phyloP scores from a whole-genome alignment of 768 basidiomycete species.

The Amanita subjunquillea region DNA sequence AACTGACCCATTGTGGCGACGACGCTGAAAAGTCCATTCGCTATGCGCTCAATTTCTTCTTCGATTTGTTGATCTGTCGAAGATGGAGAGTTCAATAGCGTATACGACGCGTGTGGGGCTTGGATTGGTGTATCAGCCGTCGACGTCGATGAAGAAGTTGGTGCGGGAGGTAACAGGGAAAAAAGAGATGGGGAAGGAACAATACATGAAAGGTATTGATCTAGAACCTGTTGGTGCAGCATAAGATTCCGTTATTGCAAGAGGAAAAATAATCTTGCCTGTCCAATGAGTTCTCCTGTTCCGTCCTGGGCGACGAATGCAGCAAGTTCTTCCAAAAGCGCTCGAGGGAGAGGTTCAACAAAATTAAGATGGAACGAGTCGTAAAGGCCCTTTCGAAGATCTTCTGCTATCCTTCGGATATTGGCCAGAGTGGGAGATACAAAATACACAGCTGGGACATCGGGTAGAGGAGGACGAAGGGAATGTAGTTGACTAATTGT shows the following conservation, averaged over 20 bases:
- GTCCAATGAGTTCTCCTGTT: constrained; percentile 71
- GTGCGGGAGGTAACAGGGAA: constrained; percentile 65
- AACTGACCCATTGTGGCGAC: constrained; percentile 73
- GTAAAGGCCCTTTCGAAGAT: constrained; percentile 82
- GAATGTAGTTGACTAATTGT: constrained; percentile 78
- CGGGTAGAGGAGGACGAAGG: constrained; percentile 76
- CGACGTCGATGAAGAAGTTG: constrained; percentile 23
- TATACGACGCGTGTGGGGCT: constrained; percentile 55
- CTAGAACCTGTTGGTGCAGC: constrained; percentile 54
- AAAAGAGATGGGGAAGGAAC: constrained; percentile 89
- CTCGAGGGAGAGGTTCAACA: constrained; percentile 81
- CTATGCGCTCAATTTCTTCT: constrained; percentile 85
- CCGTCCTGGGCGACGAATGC: constrained; percentile 78
- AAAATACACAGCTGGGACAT: constrained; percentile 97
- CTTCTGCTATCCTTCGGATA: constrained; percentile 85
- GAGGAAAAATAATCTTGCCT: constrained; percentile 32
- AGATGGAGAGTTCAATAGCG: constrained; percentile 82
- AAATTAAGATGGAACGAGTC: constrained; percentile 94
- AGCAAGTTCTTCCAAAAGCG: constrained; percentile 89
- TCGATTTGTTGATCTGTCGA: constrained; percentile 89
- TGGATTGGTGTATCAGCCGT: constrained; percentile 24
- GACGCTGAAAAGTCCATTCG: constrained; percentile 85
- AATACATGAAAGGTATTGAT: constrained; percentile 96
- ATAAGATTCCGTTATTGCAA: constrained; percentile 4
- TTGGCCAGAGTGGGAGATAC: constrained; percentile 84